Percentiles rank a stretch among this genome's conserved stretches.
phyloP scores from a whole-genome alignment of 2,329 filamentous ascomycete genomes.

The Pezicula rhizophila region DNA sequence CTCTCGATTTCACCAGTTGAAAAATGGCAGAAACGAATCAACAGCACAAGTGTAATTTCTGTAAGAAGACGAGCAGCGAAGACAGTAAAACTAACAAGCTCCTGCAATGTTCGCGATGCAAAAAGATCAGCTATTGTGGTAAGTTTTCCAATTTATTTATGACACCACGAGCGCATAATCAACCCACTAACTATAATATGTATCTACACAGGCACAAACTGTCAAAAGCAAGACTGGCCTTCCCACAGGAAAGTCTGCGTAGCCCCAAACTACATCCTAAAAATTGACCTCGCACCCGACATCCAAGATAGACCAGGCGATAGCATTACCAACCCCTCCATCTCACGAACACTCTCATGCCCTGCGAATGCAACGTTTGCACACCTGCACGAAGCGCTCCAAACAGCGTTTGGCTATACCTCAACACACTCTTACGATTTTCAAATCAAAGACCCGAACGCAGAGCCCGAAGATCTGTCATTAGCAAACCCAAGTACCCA shows the following conservation, averaged over 20 bases:
- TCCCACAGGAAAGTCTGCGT: conserved; percentile 2
- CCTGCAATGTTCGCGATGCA: too few relatives aligned
- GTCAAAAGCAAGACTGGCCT: conserved; percentile 2
- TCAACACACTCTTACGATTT: conserved; percentile 3
- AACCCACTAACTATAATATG: too few relatives aligned
- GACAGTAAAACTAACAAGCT: too few relatives aligned
- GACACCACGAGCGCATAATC: too few relatives aligned
- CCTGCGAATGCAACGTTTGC: conserved; percentile 8
- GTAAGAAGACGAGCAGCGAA: too few relatives aligned
- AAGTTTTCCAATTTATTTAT: too few relatives aligned
- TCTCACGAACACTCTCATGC: conserved; percentile 8
- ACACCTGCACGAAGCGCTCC: conserved; percentile 5
- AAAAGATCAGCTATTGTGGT: too few relatives aligned
- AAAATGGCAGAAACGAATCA: too few relatives aligned
- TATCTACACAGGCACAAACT: neutral
- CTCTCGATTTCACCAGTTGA: too few relatives aligned
- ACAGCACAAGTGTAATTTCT: too few relatives aligned
- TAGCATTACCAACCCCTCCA: conserved; percentile 2
- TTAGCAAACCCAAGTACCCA: too few relatives aligned
- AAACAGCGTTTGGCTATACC: conserved; percentile 4
- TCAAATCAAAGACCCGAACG: neutral
- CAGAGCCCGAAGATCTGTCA: neutral
- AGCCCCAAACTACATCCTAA: conserved; percentile 6
- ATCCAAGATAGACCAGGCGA: neutral
- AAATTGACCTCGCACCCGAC: conserved; percentile 5